Evolutionary conservation across 148 eudicot genomes (phyloP).

Genomic region (Bassia scoparia): DNA sequence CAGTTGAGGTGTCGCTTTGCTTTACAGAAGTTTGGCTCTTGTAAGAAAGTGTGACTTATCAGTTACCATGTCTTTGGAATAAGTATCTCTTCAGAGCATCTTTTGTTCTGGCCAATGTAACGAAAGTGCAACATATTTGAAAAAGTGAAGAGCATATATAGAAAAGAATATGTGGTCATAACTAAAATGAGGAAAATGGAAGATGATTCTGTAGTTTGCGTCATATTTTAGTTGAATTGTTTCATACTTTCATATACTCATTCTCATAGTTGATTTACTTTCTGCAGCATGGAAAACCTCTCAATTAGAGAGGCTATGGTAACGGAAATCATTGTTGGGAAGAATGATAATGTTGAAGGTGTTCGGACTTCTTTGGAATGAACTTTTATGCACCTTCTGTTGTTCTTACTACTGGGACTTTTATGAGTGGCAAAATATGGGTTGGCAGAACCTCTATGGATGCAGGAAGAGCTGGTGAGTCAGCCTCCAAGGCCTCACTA

Average conservation of each 20-base stretch:
- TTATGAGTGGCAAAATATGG: constrained; percentile 99
- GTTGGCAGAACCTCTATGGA: constrained; percentile 94
- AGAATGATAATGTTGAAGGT: constrained; percentile 86
- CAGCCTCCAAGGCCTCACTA: constrained; percentile 96
- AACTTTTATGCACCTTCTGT: constrained; percentile 84
- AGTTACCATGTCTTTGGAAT: no score
- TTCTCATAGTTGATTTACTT: constrained; percentile 13
- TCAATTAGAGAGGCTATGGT: constrained; percentile 97
- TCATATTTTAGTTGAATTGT: not conserved
- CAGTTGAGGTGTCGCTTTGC: no score
- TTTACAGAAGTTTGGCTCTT: not conserved
- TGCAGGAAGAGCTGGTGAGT: constrained; percentile 99
- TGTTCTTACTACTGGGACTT: constrained; percentile 94
- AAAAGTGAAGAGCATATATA: no score
- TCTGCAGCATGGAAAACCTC: constrained; percentile 76
- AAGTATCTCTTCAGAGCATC: no score
- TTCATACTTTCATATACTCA: constrained; percentile 12
- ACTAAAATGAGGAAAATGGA: no score
- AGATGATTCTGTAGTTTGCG: no score
- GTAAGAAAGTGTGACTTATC: not conserved
- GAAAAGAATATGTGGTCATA: no score
- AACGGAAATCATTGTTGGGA: constrained; percentile 75
- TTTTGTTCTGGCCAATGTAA: no score
- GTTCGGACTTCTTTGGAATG: constrained; percentile 97
- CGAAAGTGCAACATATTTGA: no score